Evolutionary conservation across 768 basidiomycete species (phyloP).

Genomic region (Termitomyces sp.): DNA sequence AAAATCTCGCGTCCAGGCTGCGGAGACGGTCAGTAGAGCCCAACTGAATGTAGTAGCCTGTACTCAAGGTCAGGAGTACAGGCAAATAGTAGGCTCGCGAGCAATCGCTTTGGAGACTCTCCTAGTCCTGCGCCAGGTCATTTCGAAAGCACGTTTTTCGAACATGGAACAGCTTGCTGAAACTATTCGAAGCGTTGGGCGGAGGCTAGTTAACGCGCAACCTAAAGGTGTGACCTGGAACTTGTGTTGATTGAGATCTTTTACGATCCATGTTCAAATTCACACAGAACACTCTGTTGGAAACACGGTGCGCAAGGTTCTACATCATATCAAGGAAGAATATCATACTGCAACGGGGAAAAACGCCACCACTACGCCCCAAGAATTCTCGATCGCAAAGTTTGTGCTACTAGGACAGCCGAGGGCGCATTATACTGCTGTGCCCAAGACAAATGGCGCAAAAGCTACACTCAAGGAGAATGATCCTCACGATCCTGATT

Average conservation of each 20-base stretch:
- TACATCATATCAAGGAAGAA: constrained; percentile 94
- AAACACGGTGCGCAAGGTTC: constrained; percentile 88
- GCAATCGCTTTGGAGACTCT: constrained; percentile 88
- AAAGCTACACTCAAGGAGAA: constrained; percentile 60
- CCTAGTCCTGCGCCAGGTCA: constrained; percentile 82
- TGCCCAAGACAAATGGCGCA: constrained; percentile 40
- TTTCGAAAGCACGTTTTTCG: constrained; percentile 79
- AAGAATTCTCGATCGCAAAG: constrained; percentile 69
- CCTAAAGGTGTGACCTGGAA: constrained; percentile 74
- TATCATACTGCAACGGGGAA: constrained; percentile 73
- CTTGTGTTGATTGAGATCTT: not conserved
- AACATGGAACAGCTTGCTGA: constrained; percentile 82
- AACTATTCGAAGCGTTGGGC: constrained; percentile 75
- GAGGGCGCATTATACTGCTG: constrained; percentile 36
- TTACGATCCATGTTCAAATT: not conserved
- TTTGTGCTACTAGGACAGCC: constrained; percentile 82
- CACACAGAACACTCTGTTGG: constrained; percentile 85
- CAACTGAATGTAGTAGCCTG: not conserved
- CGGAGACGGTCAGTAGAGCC: constrained; percentile 56
- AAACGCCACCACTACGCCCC: constrained; percentile 27
- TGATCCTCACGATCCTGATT: constrained; percentile 72
- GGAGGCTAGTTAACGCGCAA: constrained; percentile 81
- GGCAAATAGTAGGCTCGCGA: constrained; percentile 89
- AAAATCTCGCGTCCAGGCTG: constrained; percentile 63
- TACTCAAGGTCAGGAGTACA: constrained; percentile 24